A percentile compares a stretch with the other conserved stretches of the same genome.
phyloP scores from a whole-genome alignment of 2,329 filamentous ascomycete species.

The Blastomyces parvus region DNA sequence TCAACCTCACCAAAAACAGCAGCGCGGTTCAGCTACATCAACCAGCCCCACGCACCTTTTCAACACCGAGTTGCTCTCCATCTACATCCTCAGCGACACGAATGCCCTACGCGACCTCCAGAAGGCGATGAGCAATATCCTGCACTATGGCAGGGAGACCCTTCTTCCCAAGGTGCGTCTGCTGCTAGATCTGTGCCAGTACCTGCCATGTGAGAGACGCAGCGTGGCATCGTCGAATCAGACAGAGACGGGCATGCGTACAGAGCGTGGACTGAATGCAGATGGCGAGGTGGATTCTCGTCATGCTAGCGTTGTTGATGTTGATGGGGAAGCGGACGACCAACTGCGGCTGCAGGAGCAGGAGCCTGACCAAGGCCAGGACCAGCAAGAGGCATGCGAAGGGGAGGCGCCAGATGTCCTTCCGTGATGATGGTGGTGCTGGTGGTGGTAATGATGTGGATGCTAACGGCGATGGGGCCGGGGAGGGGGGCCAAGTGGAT shows the following conservation, averaged over 20 bases:
- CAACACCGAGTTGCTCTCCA: constrained; percentile 2
- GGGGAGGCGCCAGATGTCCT: background rate
- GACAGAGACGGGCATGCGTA: background rate
- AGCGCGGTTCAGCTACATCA: background rate
- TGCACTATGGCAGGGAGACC: background rate
- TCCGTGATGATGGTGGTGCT: background rate
- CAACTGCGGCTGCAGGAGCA: background rate
- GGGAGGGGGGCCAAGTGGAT: background rate
- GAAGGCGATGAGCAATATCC: background rate
- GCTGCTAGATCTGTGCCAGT: background rate
- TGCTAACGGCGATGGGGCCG: background rate
- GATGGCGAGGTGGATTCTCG: background rate
- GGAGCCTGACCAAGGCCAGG: background rate
- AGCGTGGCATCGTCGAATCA: constrained; percentile 2
- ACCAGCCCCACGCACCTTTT: background rate
- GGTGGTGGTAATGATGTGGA: background rate
- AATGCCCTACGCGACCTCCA: constrained; percentile 1
- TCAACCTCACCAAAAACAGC: background rate
- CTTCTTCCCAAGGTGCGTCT: constrained; percentile 1
- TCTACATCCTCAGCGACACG: background rate
- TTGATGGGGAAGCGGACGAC: background rate
- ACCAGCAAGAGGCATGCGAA: background rate
- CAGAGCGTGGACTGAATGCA: too few species aligned
- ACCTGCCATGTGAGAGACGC: background rate
- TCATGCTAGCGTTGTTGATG: background rate